A percentile compares a stretch with the other conserved stretches of the same genome.
These are phyloP conservation scores for Neofusicoccum cordaticola DNA, from an alignment of 2,329 filamentous ascomycete genomes.

Conservation along the genomic window DNA sequence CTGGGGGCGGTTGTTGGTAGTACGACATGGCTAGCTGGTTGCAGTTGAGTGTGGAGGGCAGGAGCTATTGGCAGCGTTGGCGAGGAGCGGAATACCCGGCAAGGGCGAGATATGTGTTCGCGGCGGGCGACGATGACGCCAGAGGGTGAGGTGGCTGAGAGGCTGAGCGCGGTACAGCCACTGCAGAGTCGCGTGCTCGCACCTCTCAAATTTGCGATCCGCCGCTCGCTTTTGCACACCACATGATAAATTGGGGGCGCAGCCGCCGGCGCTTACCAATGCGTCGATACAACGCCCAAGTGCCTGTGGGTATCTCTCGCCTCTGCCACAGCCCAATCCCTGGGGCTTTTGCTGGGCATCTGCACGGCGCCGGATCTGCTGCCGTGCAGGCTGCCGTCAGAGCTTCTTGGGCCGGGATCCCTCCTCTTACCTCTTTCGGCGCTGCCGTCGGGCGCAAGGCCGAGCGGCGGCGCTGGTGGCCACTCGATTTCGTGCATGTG, in stretches of 20 bases:
- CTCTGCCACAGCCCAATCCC: neutral
- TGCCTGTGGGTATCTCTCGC: neutral
- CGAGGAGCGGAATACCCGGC: neutral
- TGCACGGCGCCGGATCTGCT: conserved; percentile 2
- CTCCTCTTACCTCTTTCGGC: neutral
- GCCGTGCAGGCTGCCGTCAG: neutral
- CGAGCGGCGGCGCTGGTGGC: neutral
- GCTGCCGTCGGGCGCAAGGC: neutral
- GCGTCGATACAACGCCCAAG: neutral
- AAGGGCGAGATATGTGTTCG: neutral
- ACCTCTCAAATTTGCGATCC: neutral
- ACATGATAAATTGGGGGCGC: conserved; percentile 4
- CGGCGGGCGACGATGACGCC: conserved; percentile 3
- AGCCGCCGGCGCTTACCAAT: neutral
- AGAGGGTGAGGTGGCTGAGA: conserved; percentile 1
- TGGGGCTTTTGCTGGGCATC: neutral
- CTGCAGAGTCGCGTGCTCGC: neutral
- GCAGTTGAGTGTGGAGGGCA: neutral
- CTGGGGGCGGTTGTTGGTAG: conserved; percentile 28
- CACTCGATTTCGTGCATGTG: neutral
- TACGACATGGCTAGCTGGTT: conserved; percentile 24
- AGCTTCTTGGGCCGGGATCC: neutral
- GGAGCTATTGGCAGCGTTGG: conserved; percentile 2
- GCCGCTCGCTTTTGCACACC: neutral
- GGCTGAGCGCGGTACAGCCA: conserved; percentile 8